Conservation (phyloP, 805 yeast species). For the Myxozyma geophila region DNA sequence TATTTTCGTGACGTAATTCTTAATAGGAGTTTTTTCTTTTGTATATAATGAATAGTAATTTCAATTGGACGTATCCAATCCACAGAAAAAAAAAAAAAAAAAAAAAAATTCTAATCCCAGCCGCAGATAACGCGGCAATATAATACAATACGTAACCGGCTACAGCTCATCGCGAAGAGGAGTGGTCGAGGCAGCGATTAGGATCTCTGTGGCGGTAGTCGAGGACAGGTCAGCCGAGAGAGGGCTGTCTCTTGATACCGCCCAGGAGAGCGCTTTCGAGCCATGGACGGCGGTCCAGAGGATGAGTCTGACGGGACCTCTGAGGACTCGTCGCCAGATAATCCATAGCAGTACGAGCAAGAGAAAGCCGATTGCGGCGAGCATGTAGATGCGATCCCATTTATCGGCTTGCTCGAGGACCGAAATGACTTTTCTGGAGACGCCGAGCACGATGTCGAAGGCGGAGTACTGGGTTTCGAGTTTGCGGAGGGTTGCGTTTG, state of each 20-base stretch:
- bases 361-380: conserved; percentile 46
- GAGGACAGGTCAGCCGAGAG: background rate
- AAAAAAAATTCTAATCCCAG: background rate
- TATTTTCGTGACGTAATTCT: background rate
- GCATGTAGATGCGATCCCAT: conserved; percentile 48
- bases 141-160: background rate
- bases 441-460: conserved; percentile 46
- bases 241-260: background rate
- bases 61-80: no score
- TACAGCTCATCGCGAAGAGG: conserved; percentile 9
- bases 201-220: background rate
- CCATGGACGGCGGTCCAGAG: conserved; percentile 29
- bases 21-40: background rate
- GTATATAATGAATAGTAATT: background rate
- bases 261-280: conserved; percentile 24
- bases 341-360: conserved; percentile 46
- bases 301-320: conserved; percentile 42
- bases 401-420: conserved; percentile 49
- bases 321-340: conserved; percentile 47
- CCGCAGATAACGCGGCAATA: conserved; percentile 4
- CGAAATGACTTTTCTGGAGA: conserved; percentile 45
- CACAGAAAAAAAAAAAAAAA: background rate
- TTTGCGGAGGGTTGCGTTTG: conserved; percentile 44
- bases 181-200: background rate
- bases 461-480: conserved; percentile 46